Evolutionary conservation across 306 rosid species (phyloP).

Genomic region (Lathyrus oleraceus): DNA sequence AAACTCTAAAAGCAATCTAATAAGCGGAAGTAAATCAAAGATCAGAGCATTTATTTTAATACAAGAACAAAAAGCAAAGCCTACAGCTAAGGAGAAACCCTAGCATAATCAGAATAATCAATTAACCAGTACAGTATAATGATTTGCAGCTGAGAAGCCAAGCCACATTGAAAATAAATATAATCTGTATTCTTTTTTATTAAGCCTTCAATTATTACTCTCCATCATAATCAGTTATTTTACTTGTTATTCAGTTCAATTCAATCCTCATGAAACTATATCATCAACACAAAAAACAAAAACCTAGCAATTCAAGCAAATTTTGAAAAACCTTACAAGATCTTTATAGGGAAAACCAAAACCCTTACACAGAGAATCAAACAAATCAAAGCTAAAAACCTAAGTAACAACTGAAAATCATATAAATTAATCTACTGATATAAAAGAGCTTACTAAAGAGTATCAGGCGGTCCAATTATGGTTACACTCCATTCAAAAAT

Average conservation of each 20-base stretch:
- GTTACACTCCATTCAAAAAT: slow-evolving; percentile 96
- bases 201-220: no score
- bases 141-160: not conserved
- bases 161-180: slow-evolving; percentile 12
- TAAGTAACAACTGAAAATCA: slow-evolving; percentile 19
- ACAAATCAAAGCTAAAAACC: slow-evolving; percentile 15
- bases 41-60: not conserved
- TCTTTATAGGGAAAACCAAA: slow-evolving; percentile 23
- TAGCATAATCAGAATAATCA: not conserved
- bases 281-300: slow-evolving; percentile 1
- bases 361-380: slow-evolving; percentile 25
- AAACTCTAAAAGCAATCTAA: slow-evolving; percentile 1
- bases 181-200: slow-evolving; percentile 7
- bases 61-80: slow-evolving; percentile 6
- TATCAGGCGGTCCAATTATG: slow-evolving; percentile 95
- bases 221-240: not conserved
- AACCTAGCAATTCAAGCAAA: slow-evolving; percentile 2
- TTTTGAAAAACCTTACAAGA: not conserved
- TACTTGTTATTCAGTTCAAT: not conserved
- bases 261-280: slow-evolving; percentile 4
- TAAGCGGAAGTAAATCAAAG: not conserved
- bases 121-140: not conserved
- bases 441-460: slow-evolving; percentile 70
- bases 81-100: not conserved
- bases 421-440: not conserved